These are phyloP conservation scores for Arabis hirsuta DNA, from an alignment of 345 rosid genomes.

Conservation along the genomic window DNA sequence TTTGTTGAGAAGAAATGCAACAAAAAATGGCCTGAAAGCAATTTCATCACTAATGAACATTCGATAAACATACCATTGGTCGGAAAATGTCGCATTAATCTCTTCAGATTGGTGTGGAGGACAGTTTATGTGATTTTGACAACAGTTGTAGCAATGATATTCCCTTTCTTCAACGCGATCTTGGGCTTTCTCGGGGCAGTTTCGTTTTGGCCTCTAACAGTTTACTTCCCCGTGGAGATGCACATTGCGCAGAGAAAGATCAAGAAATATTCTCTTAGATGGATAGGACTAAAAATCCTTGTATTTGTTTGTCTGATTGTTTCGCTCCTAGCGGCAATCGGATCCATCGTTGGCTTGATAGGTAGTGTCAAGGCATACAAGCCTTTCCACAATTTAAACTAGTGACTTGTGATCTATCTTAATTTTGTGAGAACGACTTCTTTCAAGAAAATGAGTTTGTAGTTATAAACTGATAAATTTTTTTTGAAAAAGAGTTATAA, in stretches of 20 bases:
- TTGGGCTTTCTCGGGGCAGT: constrained; percentile 71
- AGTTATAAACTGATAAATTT: too few relatives aligned
- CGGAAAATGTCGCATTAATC: constrained; percentile 53
- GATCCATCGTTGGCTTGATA: constrained; percentile 67
- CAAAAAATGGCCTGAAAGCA: constrained; percentile 61
- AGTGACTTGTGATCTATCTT: not conserved
- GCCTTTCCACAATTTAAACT: constrained; percentile 54
- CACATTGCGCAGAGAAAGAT: constrained; percentile 56
- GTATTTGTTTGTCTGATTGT: constrained; percentile 56
- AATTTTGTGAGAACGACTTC: not conserved
- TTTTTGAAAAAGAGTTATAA: too few relatives aligned
- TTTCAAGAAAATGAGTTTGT: not conserved
- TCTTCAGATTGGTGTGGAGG: constrained; percentile 76
- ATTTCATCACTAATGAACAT: constrained; percentile 56
- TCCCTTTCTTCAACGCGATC: constrained; percentile 88
- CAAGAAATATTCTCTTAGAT: constrained; percentile 52
- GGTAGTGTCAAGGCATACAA: constrained; percentile 58
- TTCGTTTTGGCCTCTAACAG: constrained; percentile 82
- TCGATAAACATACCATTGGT: constrained; percentile 47
- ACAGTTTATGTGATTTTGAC: constrained; percentile 60
- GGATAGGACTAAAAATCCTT: constrained; percentile 67
- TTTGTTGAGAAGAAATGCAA: constrained; percentile 57
- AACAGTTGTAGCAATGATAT: constrained; percentile 65
- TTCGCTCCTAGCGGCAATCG: constrained; percentile 63
- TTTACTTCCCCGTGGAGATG: constrained; percentile 84